Base-by-base conservation (phyloP, 768 basidiomycete species). In the Chalciporus chontae region DNA sequence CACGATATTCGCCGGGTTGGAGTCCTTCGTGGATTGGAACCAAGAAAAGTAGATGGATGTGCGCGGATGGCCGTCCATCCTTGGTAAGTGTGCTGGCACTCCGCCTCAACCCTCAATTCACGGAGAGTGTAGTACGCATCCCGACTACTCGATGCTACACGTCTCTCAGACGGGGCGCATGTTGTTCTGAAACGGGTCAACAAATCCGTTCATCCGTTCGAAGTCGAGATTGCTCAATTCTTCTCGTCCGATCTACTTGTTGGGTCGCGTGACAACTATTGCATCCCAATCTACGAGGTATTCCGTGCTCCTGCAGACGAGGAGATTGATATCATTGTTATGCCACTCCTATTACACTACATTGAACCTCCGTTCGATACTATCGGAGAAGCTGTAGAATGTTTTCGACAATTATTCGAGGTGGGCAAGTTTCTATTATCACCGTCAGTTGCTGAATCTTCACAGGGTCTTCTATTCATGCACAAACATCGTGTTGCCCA, bases 261-360 rank as follows among this genome's bases (percentile, higher is more conserved):
- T 3, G 24, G 24, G 5, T 21, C 44, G 23, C n/a, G n/a, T n/a
- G 17, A 26, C 24, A 75, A 71, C 43, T 64, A 70, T 41, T 71
- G 66, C 36, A 54, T 68, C 2, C 68, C 64, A 1, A 48, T 69
- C 10, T 39, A 58, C 18, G 66, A 66, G 29, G 36, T 43, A 4
- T 55, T 66, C 19, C 32, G 8, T 11, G 52, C 62, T 37, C 23
- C 38, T 11, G 34, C 46, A 0, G 29, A 48, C 0, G 43, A 47
- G 0, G 19, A 60, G 26, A 10, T 32, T 13, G 32, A 32, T 32
- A 4, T 62, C 24, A 50, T 69, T 17, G 61, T 67, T 17, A 72
- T 71, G 65, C 73, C 73, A 2, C 52, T 69, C 1, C 60, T 74
- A 9, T 60, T 72, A 48, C 18, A 21, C 5, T 65, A 55, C 43